phyloP scores from a whole-genome alignment of 169 alveolate genomes.

The Pseudocohnilembus persalinus region DNA sequence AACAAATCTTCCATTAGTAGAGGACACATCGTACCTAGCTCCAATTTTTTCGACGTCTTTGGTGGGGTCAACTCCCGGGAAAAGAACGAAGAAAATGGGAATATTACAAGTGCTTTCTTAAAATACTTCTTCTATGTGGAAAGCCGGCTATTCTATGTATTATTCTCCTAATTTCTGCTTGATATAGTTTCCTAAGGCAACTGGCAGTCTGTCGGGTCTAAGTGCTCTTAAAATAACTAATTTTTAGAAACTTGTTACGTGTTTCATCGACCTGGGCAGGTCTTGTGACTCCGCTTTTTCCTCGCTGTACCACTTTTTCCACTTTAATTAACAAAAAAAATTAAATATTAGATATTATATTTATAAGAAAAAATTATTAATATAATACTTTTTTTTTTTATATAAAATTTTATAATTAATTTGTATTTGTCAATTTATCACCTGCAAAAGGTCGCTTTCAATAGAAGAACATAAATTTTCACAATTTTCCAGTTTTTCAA shows the following conservation, averaged over 20 bases:
- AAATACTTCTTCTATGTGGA: slow-evolving; percentile 88
- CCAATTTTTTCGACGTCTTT: slow-evolving; percentile 89
- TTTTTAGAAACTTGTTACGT: slow-evolving; percentile 90
- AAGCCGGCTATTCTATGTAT: slow-evolving; percentile 91
- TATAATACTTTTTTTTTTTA: no score
- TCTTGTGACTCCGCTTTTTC: slow-evolving; percentile 96
- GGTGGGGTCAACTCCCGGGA: slow-evolving; percentile 95
- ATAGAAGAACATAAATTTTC: slow-evolving; percentile 68
- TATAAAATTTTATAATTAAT: no score
- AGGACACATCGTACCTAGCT: slow-evolving; percentile 66
- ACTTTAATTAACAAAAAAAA: no score
- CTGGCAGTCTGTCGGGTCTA: slow-evolving; percentile 94
- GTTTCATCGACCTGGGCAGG: slow-evolving; percentile 91
- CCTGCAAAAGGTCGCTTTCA: slow-evolving; percentile 78
- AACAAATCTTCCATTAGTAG: slow-evolving; percentile 88
- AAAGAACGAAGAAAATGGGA: slow-evolving; percentile 94
- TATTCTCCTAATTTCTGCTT: slow-evolving; percentile 87
- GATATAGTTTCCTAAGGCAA: slow-evolving; percentile 93
- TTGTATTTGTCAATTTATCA: no score
- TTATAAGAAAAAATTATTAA: no score
- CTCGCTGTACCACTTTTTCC: slow-evolving; percentile 95
- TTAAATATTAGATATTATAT: no score
- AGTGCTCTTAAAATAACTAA: slow-evolving; percentile 92
- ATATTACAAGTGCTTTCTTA: slow-evolving; percentile 89
- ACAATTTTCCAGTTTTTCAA: slow-evolving; percentile 76